phyloP scores from a whole-genome alignment of 345 rosid genomes.

The Eucalyptus pauciflora region DNA sequence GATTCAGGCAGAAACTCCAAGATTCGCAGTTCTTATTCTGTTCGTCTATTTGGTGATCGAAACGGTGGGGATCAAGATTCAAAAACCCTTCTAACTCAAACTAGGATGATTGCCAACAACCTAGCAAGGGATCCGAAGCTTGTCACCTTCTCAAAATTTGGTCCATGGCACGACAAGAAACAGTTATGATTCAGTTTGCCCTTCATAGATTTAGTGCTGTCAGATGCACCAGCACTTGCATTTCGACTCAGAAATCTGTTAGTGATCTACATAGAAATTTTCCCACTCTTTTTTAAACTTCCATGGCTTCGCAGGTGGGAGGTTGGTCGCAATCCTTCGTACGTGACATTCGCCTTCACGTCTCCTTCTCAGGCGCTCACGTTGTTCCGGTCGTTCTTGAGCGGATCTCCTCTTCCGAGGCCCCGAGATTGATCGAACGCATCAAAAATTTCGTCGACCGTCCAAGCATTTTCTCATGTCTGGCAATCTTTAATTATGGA shows the following conservation, averaged over 20 bases:
- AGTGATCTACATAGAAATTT: background rate
- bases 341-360: constrained; percentile 4
- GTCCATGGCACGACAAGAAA: background rate
- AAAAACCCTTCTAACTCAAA: constrained; percentile 13
- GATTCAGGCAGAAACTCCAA: background rate
- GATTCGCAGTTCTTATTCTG: background rate
- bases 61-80: constrained; percentile 28
- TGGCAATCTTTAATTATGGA: background rate
- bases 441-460: background rate
- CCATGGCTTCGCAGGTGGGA: background rate
- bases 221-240: background rate
- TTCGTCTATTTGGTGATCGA: background rate
- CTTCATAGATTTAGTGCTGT: background rate
- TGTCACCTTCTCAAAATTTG: background rate
- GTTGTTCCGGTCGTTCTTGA: constrained; percentile 6
- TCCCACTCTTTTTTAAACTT: background rate
- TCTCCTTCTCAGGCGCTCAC: constrained; percentile 10
- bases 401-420: background rate
- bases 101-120: constrained; percentile 20
- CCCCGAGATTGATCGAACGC: background rate
- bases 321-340: constrained; percentile 17
- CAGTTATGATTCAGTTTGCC: background rate
- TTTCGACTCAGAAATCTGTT: background rate
- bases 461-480: background rate
- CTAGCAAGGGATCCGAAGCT: constrained; percentile 20